These are phyloP conservation scores for Suhomyces sp. DNA, from an alignment of 805 yeast species.

Conservation along the genomic window DNA sequence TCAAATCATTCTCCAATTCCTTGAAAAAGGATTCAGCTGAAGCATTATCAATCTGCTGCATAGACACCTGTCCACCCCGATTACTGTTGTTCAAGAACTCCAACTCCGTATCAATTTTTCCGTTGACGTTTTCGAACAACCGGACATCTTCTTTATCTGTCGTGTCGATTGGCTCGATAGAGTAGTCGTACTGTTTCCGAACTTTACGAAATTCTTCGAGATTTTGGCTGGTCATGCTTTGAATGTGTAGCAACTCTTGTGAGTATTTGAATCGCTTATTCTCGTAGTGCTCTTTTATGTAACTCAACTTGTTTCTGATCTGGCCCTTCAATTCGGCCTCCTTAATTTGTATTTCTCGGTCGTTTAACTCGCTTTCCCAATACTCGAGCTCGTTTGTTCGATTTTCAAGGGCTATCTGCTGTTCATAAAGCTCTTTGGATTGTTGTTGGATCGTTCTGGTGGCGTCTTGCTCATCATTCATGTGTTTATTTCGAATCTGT, in stretches of 20 bases:
- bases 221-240: constrained; percentile 7
- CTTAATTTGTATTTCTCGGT: constrained; percentile 7
- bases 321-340: not conserved
- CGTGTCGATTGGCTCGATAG: not conserved
- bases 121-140: not conserved
- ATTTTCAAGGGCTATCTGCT: not conserved
- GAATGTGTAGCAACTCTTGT: constrained; percentile 9
- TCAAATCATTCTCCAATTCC: constrained; percentile 12
- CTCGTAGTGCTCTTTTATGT: constrained; percentile 10
- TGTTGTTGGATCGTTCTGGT: not conserved
- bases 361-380: constrained; percentile 8
- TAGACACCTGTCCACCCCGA: not conserved
- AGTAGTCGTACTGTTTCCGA: constrained; percentile 3
- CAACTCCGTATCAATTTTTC: not conserved
- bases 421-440: not conserved
- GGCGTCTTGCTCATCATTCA: not conserved
- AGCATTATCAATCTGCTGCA: constrained; percentile 1
- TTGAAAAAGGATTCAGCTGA: constrained; percentile 9
- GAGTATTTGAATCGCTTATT: constrained; percentile 3
- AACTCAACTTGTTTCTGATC: constrained; percentile 6
- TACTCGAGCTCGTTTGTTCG: constrained; percentile 7
- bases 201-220: constrained; percentile 9
- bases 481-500: not conserved
- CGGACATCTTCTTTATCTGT: not conserved
- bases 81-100: not conserved